Conservation (phyloP, 2,329 filamentous ascomycete species). For the Aspergillus sp. region DNA sequence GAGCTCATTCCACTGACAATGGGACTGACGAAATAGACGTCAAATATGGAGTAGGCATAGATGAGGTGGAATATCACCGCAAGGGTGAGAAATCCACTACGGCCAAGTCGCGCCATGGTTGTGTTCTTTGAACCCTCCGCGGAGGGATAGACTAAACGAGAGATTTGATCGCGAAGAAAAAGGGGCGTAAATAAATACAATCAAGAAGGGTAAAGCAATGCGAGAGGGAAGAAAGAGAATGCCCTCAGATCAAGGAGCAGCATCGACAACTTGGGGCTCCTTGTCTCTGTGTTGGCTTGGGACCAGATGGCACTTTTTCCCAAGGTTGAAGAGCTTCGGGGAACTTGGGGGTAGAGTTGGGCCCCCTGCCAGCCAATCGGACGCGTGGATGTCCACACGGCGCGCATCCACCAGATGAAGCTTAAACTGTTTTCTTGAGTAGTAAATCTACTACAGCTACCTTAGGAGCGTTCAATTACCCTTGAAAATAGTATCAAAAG, state of each 20-base stretch:
- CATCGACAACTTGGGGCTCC: background rate
- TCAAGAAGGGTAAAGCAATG: background rate
- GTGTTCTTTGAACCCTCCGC: conserved; percentile 12
- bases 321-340: conserved; percentile 19
- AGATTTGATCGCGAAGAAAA: background rate
- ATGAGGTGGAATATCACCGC: conserved; percentile 91
- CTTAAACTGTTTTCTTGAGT: conserved; percentile 4
- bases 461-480: background rate
- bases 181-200: background rate
- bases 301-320: conserved; percentile 21
- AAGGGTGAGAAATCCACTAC: conserved; percentile 82
- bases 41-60: conserved; percentile 95
- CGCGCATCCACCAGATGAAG: conserved; percentile 10
- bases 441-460: background rate
- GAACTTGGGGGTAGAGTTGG: conserved; percentile 24
- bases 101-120: conserved; percentile 61
- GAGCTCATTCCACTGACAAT: conserved; percentile 94
- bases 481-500: background rate
- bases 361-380: conserved; percentile 23
- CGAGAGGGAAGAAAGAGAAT: conserved; percentile 21
- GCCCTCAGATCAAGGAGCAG: background rate
- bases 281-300: background rate
- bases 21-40: conserved; percentile 97
- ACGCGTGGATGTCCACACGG: conserved; percentile 17
- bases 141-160: conserved; percentile 2